Conservation (phyloP, 164 flowering plant genomes). For the Chloranthus sessilifolius region DNA sequence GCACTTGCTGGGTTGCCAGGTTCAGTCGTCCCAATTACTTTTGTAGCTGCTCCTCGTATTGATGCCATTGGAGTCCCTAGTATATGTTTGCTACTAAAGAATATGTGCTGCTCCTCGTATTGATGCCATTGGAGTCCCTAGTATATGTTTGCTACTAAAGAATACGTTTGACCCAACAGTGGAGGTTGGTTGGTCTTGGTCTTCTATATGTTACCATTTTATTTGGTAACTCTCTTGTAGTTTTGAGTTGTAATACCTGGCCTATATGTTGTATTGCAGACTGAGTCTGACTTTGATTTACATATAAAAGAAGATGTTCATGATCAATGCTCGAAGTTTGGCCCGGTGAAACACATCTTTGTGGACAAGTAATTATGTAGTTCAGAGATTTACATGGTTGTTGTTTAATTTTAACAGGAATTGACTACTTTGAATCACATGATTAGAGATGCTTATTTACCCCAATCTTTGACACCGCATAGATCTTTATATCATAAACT, state of each 20-base stretch:
- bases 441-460: too few relatives aligned
- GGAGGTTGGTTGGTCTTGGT: constrained; percentile 61
- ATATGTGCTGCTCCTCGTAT: too few relatives aligned
- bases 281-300: constrained; percentile 81
- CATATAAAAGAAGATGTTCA: constrained; percentile 88
- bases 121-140: too few relatives aligned
- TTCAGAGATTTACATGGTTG: too few relatives aligned
- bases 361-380: constrained; percentile 71
- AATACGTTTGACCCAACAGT: constrained; percentile 75
- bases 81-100: constrained; percentile 76
- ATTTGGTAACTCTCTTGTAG: too few relatives aligned
- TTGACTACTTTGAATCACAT: too few relatives aligned
- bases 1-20: constrained; percentile 43
- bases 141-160: too few relatives aligned
- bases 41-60: constrained; percentile 32
- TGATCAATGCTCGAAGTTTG: constrained; percentile 74
- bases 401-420: too few relatives aligned
- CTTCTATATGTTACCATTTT: background rate
- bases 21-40: constrained; percentile 33
- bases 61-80: constrained; percentile 74
- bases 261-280: constrained; percentile 43
- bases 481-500: too few relatives aligned
- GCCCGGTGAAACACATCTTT: constrained; percentile 55
- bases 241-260: too few relatives aligned
- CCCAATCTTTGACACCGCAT: too few relatives aligned